A percentile compares a stretch with the other conserved stretches of the same genome.
Conservation (phyloP, 805 yeast genomes). For the Ogataea angusta region DNA sequence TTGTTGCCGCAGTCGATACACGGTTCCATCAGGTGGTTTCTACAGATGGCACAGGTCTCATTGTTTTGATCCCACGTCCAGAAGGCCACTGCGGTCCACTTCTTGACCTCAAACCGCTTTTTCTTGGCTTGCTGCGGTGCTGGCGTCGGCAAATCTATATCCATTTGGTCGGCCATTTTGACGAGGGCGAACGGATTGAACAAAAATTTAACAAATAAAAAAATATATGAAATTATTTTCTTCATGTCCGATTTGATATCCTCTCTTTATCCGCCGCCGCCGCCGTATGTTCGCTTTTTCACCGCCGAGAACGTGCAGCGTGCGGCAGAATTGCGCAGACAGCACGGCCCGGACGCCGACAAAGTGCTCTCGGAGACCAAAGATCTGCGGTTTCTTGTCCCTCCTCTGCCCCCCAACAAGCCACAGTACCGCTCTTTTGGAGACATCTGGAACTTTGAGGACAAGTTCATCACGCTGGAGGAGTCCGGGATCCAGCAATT, state of each 20-base stretch:
- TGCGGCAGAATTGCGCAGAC: constrained; percentile 29
- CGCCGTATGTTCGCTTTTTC: constrained; percentile 72
- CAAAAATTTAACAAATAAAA: constrained; percentile 2
- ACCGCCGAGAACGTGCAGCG: constrained; percentile 62
- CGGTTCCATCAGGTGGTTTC: constrained; percentile 97
- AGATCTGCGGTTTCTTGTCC: constrained; percentile 55
- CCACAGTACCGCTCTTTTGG: constrained; percentile 84
- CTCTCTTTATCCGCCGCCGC: constrained; percentile 93
- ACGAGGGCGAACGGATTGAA: constrained; percentile 1
- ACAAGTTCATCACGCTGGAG: constrained; percentile 69
- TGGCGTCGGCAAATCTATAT: constrained; percentile 24
- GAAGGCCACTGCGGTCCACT: constrained; percentile 99
- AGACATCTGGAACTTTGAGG: constrained; percentile 79
- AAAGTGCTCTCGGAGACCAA: constrained; percentile 24
- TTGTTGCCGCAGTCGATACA: constrained; percentile 86
- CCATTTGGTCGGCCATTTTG: constrained; percentile 23
- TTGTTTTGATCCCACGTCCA: constrained; percentile 89
- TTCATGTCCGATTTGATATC: constrained; percentile 36
- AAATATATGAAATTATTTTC: background rate
- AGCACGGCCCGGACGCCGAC: constrained; percentile 22
- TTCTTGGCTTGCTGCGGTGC: constrained; percentile 36
- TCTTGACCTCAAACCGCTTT: constrained; percentile 86
- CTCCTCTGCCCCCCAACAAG: constrained; percentile 62
- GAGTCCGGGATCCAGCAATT: constrained; percentile 78
- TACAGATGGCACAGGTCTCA: constrained; percentile 96